Conservation (phyloP, 352 stramenopile genomes). For the Thalassiosira exigua region DNA sequence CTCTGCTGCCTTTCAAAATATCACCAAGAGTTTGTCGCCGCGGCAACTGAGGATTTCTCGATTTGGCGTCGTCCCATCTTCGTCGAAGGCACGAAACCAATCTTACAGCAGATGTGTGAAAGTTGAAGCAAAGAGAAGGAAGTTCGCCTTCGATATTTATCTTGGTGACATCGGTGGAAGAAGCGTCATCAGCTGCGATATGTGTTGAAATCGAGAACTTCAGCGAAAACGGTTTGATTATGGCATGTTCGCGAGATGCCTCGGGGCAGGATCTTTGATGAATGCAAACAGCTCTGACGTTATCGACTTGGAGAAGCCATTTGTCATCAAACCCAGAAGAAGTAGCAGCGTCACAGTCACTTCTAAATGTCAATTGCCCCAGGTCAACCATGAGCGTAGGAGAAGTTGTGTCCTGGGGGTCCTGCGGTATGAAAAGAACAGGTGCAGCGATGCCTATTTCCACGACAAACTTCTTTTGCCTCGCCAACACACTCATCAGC, state of each 20-base stretch:
- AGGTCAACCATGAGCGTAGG: slow-evolving; percentile 72
- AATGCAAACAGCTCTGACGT: slow-evolving; percentile 32
- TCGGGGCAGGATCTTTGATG: slow-evolving; percentile 1
- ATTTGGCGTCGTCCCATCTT: slow-evolving; percentile 56
- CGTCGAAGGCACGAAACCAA: slow-evolving; percentile 60
- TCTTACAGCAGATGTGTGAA: slow-evolving; percentile 67
- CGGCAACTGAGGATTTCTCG: slow-evolving; percentile 6
- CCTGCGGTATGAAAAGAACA: slow-evolving; percentile 71
- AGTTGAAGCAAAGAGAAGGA: slow-evolving; percentile 75
- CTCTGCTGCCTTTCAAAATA: slow-evolving; percentile 10
- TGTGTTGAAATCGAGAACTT: slow-evolving; percentile 68
- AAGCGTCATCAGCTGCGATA: slow-evolving; percentile 40
- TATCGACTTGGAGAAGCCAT: slow-evolving; percentile 61
- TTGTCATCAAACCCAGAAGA: slow-evolving; percentile 57
- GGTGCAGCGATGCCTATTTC: slow-evolving; percentile 71
- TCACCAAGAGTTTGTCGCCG: slow-evolving; percentile 24
- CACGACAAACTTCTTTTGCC: slow-evolving; percentile 70
- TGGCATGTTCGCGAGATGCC: slow-evolving; percentile 14
- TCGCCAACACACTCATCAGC: slow-evolving; percentile 65
- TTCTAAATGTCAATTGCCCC: slow-evolving; percentile 60
- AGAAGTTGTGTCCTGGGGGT: slow-evolving; percentile 50
- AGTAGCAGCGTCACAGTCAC: background rate
- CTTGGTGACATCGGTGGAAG: slow-evolving; percentile 24
- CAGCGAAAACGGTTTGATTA: slow-evolving; percentile 79
- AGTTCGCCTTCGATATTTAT: slow-evolving; percentile 56